A percentile compares a stretch with the other conserved stretches of the same genome.
Conservation (phyloP, 2,329 filamentous ascomycete species). For the Incumbomyces lentus region DNA sequence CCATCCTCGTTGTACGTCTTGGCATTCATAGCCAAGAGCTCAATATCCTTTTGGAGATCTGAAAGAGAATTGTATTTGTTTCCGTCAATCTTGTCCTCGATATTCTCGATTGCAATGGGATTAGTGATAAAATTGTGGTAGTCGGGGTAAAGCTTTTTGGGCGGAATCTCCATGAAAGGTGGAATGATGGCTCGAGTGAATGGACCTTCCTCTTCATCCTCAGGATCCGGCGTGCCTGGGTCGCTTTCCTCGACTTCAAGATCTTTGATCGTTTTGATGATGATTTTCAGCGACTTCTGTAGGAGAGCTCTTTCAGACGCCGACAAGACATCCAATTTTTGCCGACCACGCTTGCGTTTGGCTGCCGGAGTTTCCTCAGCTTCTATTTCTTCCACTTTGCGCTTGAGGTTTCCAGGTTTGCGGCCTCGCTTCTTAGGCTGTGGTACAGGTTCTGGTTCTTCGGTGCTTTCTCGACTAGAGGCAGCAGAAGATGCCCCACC, state of each 20-base stretch:
- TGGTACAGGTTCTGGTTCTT: slow-evolving; percentile 28
- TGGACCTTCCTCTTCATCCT: slow-evolving; percentile 42
- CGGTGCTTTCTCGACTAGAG: slow-evolving; percentile 55
- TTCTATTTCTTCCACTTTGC: slow-evolving; percentile 67
- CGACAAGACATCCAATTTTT: slow-evolving; percentile 56
- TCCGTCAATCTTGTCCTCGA: slow-evolving; percentile 89
- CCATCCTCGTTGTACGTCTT: slow-evolving; percentile 94
- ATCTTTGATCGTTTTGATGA: slow-evolving; percentile 72
- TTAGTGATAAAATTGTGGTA: slow-evolving; percentile 90
- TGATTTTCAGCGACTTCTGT: slow-evolving; percentile 64
- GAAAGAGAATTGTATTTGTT: slow-evolving; percentile 77
- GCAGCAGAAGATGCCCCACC: slow-evolving; percentile 65
- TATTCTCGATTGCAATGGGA: slow-evolving; percentile 93
- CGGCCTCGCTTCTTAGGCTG: slow-evolving; percentile 69
- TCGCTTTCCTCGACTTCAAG: slow-evolving; percentile 63
- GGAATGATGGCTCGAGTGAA: slow-evolving; percentile 75
- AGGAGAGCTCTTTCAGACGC: slow-evolving; percentile 63
- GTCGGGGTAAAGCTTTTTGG: slow-evolving; percentile 81
- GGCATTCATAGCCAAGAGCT: slow-evolving; percentile 78
- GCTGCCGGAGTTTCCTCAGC: slow-evolving; percentile 68
- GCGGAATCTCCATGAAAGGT: slow-evolving; percentile 83
- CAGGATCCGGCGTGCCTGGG: slow-evolving; percentile 37
- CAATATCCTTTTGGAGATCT: slow-evolving; percentile 74
- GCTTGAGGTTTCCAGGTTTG: slow-evolving; percentile 71
- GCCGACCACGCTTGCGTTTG: slow-evolving; percentile 63